Conservation (phyloP, 148 eudicot species). For the Nepenthes gracilis region DNA sequence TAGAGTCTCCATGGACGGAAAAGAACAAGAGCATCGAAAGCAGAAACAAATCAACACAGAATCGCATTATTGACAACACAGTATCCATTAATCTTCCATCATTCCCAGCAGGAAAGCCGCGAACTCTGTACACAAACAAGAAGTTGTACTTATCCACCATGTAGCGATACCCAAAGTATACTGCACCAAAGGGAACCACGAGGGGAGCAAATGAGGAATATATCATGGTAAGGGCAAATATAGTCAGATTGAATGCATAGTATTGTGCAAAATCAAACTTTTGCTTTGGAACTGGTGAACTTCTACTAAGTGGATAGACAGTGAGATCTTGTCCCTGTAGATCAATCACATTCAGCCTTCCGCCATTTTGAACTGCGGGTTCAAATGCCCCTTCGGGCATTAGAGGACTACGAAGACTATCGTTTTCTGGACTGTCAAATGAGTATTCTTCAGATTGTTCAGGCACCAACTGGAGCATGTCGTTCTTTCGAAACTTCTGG, state of each 20-base stretch:
- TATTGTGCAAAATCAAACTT: constrained; percentile 93
- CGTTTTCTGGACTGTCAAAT: constrained; percentile 40
- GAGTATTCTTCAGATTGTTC: constrained; percentile 66
- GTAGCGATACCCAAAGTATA: constrained; percentile 88
- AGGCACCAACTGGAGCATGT: constrained; percentile 92
- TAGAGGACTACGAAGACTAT: constrained; percentile 53
- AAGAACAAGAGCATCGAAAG: constrained; percentile 84
- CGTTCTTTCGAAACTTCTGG: constrained; percentile 69
- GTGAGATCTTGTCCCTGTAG: constrained; percentile 27
- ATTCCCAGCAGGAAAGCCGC: constrained; percentile 95
- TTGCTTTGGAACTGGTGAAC: constrained; percentile 78
- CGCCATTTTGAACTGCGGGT: constrained; percentile 21
- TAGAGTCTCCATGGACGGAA: constrained; percentile 74
- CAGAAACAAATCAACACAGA: constrained; percentile 85
- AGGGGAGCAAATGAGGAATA: constrained; percentile 87
- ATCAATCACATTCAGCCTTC: constrained; percentile 35
- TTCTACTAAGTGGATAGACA: constrained; percentile 66
- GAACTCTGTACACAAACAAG: constrained; percentile 82
- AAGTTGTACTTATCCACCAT: constrained; percentile 98
- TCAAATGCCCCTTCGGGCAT: constrained; percentile 47
- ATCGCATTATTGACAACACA: constrained; percentile 73
- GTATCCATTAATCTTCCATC: constrained; percentile 93
- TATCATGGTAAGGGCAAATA: constrained; percentile 76
- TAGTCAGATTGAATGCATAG: constrained; percentile 57
- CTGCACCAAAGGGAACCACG: constrained; percentile 86